These are phyloP conservation scores for Eucalyptus dawsonii DNA, from an alignment of 345 rosid species.

Conservation along the genomic window DNA sequence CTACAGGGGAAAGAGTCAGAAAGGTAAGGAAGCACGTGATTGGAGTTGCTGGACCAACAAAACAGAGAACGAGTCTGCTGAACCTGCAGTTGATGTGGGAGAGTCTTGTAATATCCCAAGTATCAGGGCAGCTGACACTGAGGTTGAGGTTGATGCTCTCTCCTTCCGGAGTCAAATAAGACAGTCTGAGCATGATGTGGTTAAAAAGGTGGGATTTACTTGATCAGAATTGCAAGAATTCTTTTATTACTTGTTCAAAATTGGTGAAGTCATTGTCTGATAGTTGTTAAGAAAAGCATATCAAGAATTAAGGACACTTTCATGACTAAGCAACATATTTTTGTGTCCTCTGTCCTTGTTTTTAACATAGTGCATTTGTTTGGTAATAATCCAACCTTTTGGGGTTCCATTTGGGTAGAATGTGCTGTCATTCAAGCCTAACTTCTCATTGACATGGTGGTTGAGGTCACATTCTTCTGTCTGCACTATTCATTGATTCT, in stretches of 20 bases:
- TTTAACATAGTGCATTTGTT: background rate
- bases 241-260: background rate
- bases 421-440: background rate
- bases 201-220: conserved; percentile 9
- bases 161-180: conserved; percentile 16
- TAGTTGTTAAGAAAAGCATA: background rate
- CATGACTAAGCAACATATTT: background rate
- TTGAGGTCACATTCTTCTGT: background rate
- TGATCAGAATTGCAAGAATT: background rate
- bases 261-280: background rate
- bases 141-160: conserved; percentile 21
- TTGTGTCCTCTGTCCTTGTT: background rate
- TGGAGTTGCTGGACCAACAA: conserved; percentile 28
- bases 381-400: background rate
- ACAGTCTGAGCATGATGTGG: conserved; percentile 34
- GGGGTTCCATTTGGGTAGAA: background rate
- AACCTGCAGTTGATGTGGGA: conserved; percentile 18
- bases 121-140: conserved; percentile 33
- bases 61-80: conserved; percentile 26
- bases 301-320: background rate
- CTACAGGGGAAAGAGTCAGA: conserved; percentile 41
- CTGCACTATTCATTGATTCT: background rate
- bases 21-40: conserved; percentile 25
- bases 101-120: conserved; percentile 22
- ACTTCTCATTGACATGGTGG: background rate